These are phyloP conservation scores for Ceratobasidium sp. DNA, from an alignment of 1,284 basidiomycete species.

Conservation along the genomic window DNA sequence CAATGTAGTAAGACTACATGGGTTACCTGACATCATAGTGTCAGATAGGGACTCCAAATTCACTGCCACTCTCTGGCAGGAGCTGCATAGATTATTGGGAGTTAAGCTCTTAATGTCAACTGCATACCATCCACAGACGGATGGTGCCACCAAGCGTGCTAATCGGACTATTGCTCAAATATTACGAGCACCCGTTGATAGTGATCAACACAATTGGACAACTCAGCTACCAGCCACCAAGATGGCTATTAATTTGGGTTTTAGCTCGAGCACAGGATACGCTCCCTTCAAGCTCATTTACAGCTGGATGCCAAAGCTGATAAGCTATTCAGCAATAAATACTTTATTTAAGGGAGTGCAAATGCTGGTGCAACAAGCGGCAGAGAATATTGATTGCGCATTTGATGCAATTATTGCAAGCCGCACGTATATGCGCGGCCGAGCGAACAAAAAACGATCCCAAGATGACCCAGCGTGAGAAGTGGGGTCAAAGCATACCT, in stretches of 20 bases:
- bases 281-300: slow-evolving; percentile 58
- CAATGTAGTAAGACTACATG: slow-evolving; percentile 59
- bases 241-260: slow-evolving; percentile 56
- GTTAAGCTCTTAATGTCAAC: slow-evolving; percentile 61
- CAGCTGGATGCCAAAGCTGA: slow-evolving; percentile 52
- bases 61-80: slow-evolving; percentile 59
- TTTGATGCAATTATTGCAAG: slow-evolving; percentile 25
- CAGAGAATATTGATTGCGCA: slow-evolving; percentile 49
- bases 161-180: slow-evolving; percentile 54
- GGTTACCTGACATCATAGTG: slow-evolving; percentile 60
- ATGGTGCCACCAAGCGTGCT: slow-evolving; percentile 55
- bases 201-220: slow-evolving; percentile 61
- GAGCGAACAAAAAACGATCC: slow-evolving; percentile 1
- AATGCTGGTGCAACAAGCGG: slow-evolving; percentile 33
- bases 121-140: slow-evolving; percentile 63
- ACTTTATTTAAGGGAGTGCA: slow-evolving; percentile 22
- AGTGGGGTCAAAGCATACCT: neutral
- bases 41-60: slow-evolving; percentile 62
- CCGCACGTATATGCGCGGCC: slow-evolving; percentile 15
- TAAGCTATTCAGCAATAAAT: slow-evolving; percentile 11
- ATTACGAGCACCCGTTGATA: slow-evolving; percentile 56
- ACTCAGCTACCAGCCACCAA: slow-evolving; percentile 57
- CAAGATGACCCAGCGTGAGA: neutral
- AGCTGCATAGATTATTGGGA: slow-evolving; percentile 57
- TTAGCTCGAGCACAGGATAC: slow-evolving; percentile 54